Conservation (phyloP, 208 protist genomes). For the Kentomonas sorsogonicus region DNA sequence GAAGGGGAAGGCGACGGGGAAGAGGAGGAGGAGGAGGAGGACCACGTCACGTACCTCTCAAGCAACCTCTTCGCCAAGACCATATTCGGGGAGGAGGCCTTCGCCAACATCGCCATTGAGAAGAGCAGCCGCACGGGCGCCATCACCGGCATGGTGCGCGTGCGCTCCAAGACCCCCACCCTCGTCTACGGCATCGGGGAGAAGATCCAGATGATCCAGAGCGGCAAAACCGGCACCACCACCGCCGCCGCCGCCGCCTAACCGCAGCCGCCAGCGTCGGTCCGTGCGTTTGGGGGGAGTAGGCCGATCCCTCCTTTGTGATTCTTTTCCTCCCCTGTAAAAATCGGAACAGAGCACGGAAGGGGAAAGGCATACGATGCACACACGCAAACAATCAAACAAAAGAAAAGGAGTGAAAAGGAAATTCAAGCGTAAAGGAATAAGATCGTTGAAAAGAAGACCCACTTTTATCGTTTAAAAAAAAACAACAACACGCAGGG, state of each 20-base stretch:
- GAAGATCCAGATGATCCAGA: conserved; percentile 87
- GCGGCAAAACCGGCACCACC: too few relatives aligned
- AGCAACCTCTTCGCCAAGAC: conserved; percentile 96
- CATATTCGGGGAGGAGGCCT: conserved; percentile 97
- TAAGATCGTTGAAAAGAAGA: too few relatives aligned
- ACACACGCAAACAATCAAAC: too few relatives aligned
- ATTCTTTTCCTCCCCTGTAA: neutral
- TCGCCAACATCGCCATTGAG: conserved; percentile 95
- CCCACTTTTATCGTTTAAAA: too few relatives aligned
- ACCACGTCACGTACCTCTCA: conserved; percentile 92
- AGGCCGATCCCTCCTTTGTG: neutral
- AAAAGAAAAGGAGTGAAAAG: neutral
- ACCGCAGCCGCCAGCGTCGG: too few relatives aligned
- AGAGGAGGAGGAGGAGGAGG: conserved; percentile 28
- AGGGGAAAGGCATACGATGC: neutral
- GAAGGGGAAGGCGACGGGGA: too few relatives aligned
- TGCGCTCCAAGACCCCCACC: conserved; percentile 96
- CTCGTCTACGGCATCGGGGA: conserved; percentile 98
- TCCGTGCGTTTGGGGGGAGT: too few relatives aligned
- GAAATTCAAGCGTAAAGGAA: too few relatives aligned
- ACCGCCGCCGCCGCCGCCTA: too few relatives aligned
- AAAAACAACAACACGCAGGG: conserved; percentile 3
- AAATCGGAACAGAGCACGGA: conserved; percentile 4
- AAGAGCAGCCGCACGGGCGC: conserved; percentile 47
- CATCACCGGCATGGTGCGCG: conserved; percentile 95